These are phyloP conservation scores for Psilocybe azurescens DNA, from an alignment of 768 basidiomycete species.

Conservation along the genomic window DNA sequence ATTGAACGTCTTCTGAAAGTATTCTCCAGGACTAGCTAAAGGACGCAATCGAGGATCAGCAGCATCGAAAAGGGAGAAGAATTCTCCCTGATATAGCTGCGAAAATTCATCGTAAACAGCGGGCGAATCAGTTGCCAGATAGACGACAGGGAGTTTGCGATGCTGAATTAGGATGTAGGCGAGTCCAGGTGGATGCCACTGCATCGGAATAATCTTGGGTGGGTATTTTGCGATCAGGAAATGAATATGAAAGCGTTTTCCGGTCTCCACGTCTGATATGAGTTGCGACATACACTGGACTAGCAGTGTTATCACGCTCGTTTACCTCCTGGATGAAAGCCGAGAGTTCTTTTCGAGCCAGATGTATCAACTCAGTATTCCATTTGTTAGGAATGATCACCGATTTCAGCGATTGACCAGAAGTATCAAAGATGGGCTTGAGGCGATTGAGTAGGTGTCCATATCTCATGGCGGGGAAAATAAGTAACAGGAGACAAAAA, in stretches of 20 bases:
- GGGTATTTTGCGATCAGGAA: conserved; percentile 52
- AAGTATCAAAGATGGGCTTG: conserved; percentile 56
- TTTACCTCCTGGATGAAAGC: conserved; percentile 24
- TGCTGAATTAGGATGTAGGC: conserved; percentile 28
- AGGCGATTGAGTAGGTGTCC: conserved; percentile 57
- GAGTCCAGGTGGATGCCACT: conserved; percentile 46
- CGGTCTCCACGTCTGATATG: conserved; percentile 72
- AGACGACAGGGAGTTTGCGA: conserved; percentile 43
- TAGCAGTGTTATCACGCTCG: neutral
- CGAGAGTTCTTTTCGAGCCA: conserved; percentile 52
- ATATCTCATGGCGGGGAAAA: conserved; percentile 45
- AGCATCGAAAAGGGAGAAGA: conserved; percentile 54
- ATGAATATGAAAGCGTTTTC: conserved; percentile 47
- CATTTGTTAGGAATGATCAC: conserved; percentile 59
- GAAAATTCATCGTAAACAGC: conserved; percentile 46
- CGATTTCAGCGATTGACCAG: conserved; percentile 50
- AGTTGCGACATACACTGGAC: conserved; percentile 50
- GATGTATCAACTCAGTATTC: conserved; percentile 50
- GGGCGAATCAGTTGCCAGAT: conserved; percentile 68
- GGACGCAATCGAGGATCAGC: conserved; percentile 44
- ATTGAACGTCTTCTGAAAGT: conserved; percentile 59
- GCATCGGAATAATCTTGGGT: conserved; percentile 51
- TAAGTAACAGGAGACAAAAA: neutral
- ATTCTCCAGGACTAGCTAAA: conserved; percentile 57
- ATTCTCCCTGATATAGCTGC: conserved; percentile 39